Evolutionary conservation across 2,329 filamentous ascomycete species (phyloP).

Genomic region (Massarina eburnea): DNA sequence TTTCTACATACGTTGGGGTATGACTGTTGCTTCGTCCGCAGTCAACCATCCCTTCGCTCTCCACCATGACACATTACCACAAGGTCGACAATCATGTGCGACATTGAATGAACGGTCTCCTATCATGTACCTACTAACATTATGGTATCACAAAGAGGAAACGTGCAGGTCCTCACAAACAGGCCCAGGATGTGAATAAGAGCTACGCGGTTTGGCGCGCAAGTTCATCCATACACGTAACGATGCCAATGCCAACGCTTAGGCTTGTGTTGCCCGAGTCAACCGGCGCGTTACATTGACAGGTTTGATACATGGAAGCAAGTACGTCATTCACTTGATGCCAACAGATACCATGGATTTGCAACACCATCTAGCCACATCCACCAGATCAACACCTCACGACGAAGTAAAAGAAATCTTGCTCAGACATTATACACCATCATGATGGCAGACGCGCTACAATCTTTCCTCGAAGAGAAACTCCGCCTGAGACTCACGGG

Average conservation of each 20-base stretch:
- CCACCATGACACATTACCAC: too few relatives aligned
- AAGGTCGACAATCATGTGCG: too few relatives aligned
- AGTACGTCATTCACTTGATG: not conserved
- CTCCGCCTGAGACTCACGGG: slow-evolving; percentile 8
- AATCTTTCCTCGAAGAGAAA: slow-evolving; percentile 5
- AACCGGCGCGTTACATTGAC: not conserved
- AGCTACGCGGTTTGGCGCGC: too few relatives aligned
- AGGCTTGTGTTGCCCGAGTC: not conserved
- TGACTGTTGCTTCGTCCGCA: not conserved
- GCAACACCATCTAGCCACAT: not conserved
- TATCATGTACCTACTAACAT: too few relatives aligned
- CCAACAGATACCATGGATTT: not conserved
- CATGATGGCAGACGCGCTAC: slow-evolving; percentile 4
- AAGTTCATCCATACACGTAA: not conserved
- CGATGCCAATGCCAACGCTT: not conserved
- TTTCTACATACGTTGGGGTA: too few relatives aligned
- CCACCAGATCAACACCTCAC: not conserved
- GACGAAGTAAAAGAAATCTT: too few relatives aligned
- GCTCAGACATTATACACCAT: too few relatives aligned
- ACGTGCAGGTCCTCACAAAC: too few relatives aligned
- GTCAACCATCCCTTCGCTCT: too few relatives aligned
- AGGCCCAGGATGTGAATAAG: too few relatives aligned
- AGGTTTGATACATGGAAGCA: not conserved
- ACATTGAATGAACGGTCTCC: too few relatives aligned
- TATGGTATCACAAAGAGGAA: too few relatives aligned